A percentile compares a stretch with the other conserved stretches of the same genome.
Conservation (phyloP, 2,329 filamentous ascomycete genomes). For the Chaetomiaceae sp. region DNA sequence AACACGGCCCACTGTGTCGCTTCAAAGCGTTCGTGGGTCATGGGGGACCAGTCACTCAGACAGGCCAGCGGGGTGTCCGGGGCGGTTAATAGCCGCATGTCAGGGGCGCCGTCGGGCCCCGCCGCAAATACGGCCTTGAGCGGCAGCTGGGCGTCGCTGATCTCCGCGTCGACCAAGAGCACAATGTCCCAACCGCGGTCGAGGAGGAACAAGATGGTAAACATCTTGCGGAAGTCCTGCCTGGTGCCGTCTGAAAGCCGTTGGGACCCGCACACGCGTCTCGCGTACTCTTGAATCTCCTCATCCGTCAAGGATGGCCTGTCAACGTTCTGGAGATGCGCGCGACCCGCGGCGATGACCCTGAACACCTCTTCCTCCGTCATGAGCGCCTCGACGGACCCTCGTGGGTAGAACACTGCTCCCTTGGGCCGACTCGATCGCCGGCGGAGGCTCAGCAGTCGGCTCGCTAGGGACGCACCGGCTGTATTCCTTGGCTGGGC, state of each 20-base stretch:
- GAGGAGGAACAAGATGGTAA: constrained; percentile 8
- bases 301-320: not conserved
- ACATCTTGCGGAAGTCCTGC: constrained; percentile 3
- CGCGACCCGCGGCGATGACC: not conserved
- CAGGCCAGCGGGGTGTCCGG: not conserved
- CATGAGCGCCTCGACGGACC: constrained; percentile 2
- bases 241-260: not conserved
- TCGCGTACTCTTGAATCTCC: not conserved
- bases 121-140: not conserved
- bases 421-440: not conserved
- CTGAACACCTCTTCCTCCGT: not conserved
- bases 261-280: not conserved
- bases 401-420: not conserved
- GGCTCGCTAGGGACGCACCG: not conserved
- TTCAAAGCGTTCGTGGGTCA: constrained; percentile 3
- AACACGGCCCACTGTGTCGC: constrained; percentile 7
- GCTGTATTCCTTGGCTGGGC: not conserved
- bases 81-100: not conserved
- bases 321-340: not conserved
- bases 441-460: not conserved
- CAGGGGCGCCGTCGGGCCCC: not conserved
- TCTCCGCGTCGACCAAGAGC: not conserved
- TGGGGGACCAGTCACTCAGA: not conserved
- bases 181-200: not conserved
- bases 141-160: constrained; percentile 9